Evolutionary conservation across 495 filamentous ascomycete species (phyloP).

Genomic region (Xylaria palmicola): DNA sequence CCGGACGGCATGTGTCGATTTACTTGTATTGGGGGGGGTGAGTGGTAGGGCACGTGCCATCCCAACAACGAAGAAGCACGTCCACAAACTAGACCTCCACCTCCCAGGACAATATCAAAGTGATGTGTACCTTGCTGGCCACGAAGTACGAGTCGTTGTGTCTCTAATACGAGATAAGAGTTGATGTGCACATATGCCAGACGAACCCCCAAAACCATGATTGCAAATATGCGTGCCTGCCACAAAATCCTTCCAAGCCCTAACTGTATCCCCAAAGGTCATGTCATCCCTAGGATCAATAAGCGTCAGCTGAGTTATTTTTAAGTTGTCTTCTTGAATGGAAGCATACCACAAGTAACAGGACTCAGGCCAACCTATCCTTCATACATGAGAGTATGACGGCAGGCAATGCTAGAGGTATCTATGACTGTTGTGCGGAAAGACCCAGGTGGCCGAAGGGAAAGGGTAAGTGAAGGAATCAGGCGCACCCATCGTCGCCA

Average conservation of each 20-base stretch:
- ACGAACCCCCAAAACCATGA: neutral
- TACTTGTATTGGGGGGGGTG: too few species aligned
- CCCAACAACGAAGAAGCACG: too few species aligned
- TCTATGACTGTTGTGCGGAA: slow-evolving; percentile 23
- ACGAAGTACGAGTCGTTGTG: neutral
- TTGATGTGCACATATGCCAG: neutral
- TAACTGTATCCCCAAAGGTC: neutral
- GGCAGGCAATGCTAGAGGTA: slow-evolving; percentile 22
- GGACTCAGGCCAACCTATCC: neutral
- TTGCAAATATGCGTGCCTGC: neutral
- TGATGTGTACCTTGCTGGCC: neutral
- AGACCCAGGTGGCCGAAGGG: slow-evolving; percentile 22
- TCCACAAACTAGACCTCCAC: neutral
- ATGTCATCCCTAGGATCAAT: neutral
- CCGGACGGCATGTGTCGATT: too few species aligned
- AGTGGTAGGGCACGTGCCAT: too few species aligned
- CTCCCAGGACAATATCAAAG: neutral
- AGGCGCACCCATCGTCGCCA: slow-evolving; percentile 15
- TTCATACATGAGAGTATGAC: neutral
- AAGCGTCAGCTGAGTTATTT: neutral
- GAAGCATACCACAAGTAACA: slow-evolving; percentile 19
- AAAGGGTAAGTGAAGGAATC: slow-evolving; percentile 27
- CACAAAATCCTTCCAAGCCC: neutral
- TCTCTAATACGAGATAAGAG: neutral
- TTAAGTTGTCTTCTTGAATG: neutral